Percentiles rank a stretch among this genome's conserved stretches.
Evolutionary conservation across 106 monocot genomes (phyloP).

Genomic region (Dendrobium nobile): DNA sequence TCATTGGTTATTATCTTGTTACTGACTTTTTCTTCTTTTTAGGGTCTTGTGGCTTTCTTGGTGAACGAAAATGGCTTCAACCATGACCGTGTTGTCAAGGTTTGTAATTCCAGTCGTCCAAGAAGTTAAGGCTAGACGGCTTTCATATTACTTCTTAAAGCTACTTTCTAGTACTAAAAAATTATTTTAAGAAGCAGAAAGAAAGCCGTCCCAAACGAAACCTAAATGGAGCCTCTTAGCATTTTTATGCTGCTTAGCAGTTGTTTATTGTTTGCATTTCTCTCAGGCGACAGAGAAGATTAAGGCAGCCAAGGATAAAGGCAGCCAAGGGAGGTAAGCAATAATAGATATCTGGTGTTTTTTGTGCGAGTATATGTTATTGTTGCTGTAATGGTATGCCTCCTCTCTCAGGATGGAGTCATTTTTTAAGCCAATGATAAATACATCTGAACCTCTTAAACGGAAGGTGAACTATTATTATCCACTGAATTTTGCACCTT

Average conservation of each 20-base stretch:
- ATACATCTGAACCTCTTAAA: conserved; percentile 51
- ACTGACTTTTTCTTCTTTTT: conserved; percentile 11
- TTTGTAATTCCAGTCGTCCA: conserved; percentile 16
- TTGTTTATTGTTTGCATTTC: neutral
- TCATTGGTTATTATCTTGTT: neutral
- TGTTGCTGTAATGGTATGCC: neutral
- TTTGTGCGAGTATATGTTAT: neutral
- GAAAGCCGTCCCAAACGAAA: no score
- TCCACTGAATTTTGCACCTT: no score
- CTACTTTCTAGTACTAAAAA: no score
- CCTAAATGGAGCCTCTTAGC: neutral
- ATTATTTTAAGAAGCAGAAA: no score
- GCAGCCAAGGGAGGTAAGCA: conserved; percentile 67
- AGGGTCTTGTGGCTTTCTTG: conserved; percentile 77
- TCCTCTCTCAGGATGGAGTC: conserved; percentile 69
- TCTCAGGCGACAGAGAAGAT: conserved; percentile 83
- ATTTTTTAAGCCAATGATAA: conserved; percentile 74
- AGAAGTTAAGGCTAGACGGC: neutral
- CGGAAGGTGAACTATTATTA: conserved; percentile 48
- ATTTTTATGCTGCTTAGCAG: neutral
- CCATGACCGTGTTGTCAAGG: conserved; percentile 79
- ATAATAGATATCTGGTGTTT: neutral
- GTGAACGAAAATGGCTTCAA: conserved; percentile 93
- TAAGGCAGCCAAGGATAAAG: conserved; percentile 87
- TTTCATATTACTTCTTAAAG: no score